phyloP scores from a whole-genome alignment of 2,329 filamentous ascomycete genomes.

The Aspergillus ruber region DNA sequence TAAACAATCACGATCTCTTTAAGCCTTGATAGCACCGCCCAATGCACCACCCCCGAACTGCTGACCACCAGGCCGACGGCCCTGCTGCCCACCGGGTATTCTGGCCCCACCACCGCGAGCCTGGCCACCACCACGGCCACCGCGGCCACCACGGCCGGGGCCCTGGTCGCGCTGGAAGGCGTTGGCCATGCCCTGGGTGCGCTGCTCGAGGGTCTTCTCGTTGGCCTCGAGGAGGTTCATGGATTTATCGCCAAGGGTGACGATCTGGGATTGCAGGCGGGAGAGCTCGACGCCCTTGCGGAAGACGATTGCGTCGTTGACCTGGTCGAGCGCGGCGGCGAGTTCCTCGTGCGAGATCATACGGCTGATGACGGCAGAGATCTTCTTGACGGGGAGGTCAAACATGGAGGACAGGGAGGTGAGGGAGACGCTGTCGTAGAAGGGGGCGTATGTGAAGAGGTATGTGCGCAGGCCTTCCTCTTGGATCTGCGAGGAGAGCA shows the following conservation, averaged over 20 bases:
- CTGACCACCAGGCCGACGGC: conserved; percentile 43
- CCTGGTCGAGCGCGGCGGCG: conserved; percentile 91
- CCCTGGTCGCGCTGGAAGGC: conserved; percentile 91
- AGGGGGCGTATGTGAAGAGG: conserved; percentile 98
- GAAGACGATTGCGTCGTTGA: conserved; percentile 97
- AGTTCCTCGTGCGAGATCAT: conserved; percentile 99
- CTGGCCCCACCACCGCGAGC: conserved; percentile 34
- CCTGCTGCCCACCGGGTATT: conserved; percentile 34
- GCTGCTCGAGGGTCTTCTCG: conserved; percentile 93
- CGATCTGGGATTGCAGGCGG: conserved; percentile 86
- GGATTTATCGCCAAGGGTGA: conserved; percentile 93
- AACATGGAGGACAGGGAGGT: conserved; percentile 88
- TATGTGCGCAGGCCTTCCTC: conserved; percentile 97
- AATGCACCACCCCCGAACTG: conserved; percentile 47
- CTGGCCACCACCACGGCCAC: conserved; percentile 37
- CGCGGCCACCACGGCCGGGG: conserved; percentile 60
- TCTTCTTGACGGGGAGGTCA: conserved; percentile 84
- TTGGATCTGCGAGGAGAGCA: conserved; percentile 97
- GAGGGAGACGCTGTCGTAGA: conserved; percentile 93
- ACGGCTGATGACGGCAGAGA: conserved; percentile 90
- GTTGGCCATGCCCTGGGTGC: conserved; percentile 90
- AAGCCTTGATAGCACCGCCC: conserved; percentile 47
- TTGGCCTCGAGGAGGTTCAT: conserved; percentile 94
- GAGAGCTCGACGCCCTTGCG: conserved; percentile 98
- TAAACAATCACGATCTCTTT: conserved; percentile 23